Evolutionary conservation across 1,139 yeast species (phyloP), one percentile per base, ranked within the genome.

Genomic region (Taiozyma onychis): DNA sequence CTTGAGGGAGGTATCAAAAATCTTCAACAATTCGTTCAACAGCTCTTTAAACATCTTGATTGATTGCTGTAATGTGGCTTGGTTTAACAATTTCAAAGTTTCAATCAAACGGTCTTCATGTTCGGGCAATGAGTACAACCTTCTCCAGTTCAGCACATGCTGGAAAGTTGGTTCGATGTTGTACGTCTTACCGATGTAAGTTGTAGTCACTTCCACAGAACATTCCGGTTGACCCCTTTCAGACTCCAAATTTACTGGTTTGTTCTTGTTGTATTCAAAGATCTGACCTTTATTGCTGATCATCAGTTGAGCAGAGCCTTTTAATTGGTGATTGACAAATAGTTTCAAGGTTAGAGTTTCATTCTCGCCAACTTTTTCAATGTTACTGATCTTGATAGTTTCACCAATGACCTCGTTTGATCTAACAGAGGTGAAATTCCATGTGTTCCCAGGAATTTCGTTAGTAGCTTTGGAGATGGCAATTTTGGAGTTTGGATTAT

Each of bases 381-480:
- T 70, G 47, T 86, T 84, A 52, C 77, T 76, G 27, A 85, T 72
- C 60, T 81, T 77, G 46, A 85, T 73, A 51, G 78, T 75, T 64
- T 85, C 93, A 41, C 95, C 95, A 55, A 86, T 73, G 11, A 80
- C 75, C 65, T 89, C 97, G 46, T 80, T 85, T 2, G 90, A 83
- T 60, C 76, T 76, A 14, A 86, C 89, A 2, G 95, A 83, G n/a
- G 87, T 77, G 59, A 89, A 87, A 54, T 81, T 82, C 96, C 96
- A 89, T 21, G 68, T 59, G 26, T 73, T 67, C 43, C 69, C 68
- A 32, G 76, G 78, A 34, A 69, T 68, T 60, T 83, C 87, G 66
- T 85, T 85, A 0, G 88, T 77, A 9, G 89, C 89, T 61, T 83
- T 84, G 26, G 85, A 79, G 61, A 86, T 83, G 4, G 73, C 69